Conservation (phyloP, 495 filamentous ascomycete genomes). For the Umbilicaria muhlenbergii region DNA sequence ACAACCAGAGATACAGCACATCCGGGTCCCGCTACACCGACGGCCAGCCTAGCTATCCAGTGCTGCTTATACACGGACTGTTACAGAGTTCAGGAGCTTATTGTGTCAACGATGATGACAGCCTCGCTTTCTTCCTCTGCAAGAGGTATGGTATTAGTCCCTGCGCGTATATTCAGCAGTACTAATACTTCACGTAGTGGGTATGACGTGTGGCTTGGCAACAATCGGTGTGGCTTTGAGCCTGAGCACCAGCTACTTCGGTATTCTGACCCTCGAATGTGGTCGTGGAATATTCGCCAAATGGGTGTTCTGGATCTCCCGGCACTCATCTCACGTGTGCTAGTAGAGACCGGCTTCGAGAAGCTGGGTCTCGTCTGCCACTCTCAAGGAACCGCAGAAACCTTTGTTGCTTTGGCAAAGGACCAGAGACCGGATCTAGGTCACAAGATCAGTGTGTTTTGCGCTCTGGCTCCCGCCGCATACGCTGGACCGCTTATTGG, state of each 20-base stretch:
- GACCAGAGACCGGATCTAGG: slow-evolving; percentile 85
- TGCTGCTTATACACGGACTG: slow-evolving; percentile 78
- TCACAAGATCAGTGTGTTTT: slow-evolving; percentile 75
- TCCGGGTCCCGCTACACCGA: neutral
- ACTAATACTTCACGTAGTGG: slow-evolving; percentile 27
- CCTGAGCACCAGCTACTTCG: slow-evolving; percentile 59
- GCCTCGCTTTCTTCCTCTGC: slow-evolving; percentile 79
- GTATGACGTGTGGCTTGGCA: slow-evolving; percentile 95
- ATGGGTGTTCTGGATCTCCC: slow-evolving; percentile 89
- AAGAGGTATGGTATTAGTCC: slow-evolving; percentile 34
- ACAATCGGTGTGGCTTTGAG: slow-evolving; percentile 78
- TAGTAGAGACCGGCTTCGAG: slow-evolving; percentile 67
- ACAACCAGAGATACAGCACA: neutral
- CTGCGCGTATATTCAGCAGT: neutral
- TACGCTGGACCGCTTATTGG: slow-evolving; percentile 81
- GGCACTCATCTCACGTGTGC: slow-evolving; percentile 68
- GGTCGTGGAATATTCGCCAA: slow-evolving; percentile 92
- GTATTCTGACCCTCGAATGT: slow-evolving; percentile 78
- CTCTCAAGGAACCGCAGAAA: slow-evolving; percentile 84
- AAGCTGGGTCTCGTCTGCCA: slow-evolving; percentile 77
- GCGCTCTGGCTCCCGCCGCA: slow-evolving; percentile 78
- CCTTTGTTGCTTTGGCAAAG: slow-evolving; percentile 79
- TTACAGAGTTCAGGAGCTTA: slow-evolving; percentile 80
- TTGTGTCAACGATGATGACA: slow-evolving; percentile 80
- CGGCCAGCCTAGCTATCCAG: slow-evolving; percentile 57